A percentile compares a stretch with the other conserved stretches of the same genome.
Conservation (phyloP, 345 rosid genomes). For the Sonneratia alba region DNA sequence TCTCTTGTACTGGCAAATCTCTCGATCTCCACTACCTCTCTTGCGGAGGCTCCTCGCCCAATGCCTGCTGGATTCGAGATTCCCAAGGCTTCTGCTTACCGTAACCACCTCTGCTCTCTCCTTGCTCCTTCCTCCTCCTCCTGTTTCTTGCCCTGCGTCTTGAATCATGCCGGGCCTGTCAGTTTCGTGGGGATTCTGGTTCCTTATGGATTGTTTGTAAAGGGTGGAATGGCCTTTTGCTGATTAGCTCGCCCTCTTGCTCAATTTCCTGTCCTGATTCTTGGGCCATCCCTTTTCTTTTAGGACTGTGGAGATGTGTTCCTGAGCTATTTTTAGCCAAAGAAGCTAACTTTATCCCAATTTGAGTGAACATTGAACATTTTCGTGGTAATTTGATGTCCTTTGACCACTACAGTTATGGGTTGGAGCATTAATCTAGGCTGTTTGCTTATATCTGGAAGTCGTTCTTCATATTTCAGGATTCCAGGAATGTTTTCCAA, state of each 20-base stretch:
- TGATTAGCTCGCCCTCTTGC: neutral
- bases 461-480: neutral
- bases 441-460: neutral
- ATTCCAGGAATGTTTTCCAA: neutral
- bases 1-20: conserved; percentile 22
- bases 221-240: neutral
- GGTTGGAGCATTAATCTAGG: neutral
- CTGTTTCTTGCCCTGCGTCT: conserved; percentile 4
- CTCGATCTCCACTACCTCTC: conserved; percentile 9
- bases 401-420: neutral
- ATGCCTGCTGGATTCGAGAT: neutral
- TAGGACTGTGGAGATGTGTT: neutral
- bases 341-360: neutral
- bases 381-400: neutral
- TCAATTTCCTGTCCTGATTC: neutral
- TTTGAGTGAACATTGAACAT: neutral
- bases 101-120: neutral
- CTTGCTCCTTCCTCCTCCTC: neutral
- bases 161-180: neutral
- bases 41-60: neutral
- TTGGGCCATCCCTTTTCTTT: neutral
- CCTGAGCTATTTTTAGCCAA: neutral
- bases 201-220: neutral
- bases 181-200: neutral
- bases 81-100: neutral